Conservation (phyloP, 2,329 filamentous ascomycete species). For the Colletotrichum truncatum region DNA sequence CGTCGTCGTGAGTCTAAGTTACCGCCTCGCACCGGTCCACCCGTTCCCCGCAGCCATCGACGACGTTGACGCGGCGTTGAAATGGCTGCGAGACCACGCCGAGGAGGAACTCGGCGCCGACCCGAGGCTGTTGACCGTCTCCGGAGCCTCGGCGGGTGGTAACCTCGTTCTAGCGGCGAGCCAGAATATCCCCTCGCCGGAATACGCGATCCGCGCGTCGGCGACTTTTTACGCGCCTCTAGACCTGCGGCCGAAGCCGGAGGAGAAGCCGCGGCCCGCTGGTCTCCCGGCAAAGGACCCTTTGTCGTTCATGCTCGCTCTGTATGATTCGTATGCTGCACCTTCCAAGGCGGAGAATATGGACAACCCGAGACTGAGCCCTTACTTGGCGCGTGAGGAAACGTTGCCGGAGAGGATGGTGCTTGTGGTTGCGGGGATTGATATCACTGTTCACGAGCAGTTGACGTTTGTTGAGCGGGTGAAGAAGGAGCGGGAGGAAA, state of each 20-base stretch:
- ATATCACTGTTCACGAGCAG: slow-evolving; percentile 52
- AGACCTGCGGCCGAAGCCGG: slow-evolving; percentile 48
- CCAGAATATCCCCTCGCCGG: slow-evolving; percentile 14
- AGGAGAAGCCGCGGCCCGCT: slow-evolving; percentile 47
- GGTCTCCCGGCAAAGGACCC: slow-evolving; percentile 48
- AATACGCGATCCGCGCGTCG: slow-evolving; percentile 44
- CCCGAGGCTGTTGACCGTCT: slow-evolving; percentile 49
- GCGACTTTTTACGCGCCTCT: slow-evolving; percentile 51
- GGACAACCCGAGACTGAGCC: slow-evolving; percentile 46
- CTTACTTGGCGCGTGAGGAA: slow-evolving; percentile 43
- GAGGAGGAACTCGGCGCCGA: slow-evolving; percentile 46
- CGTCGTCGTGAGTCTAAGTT: slow-evolving; percentile 58
- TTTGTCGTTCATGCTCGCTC: slow-evolving; percentile 44
- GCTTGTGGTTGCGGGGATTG: slow-evolving; percentile 48
- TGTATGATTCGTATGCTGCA: slow-evolving; percentile 54
- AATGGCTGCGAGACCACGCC: slow-evolving; percentile 49
- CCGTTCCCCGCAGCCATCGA: slow-evolving; percentile 57
- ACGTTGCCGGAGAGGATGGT: slow-evolving; percentile 48
- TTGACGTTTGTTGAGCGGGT: slow-evolving; percentile 45
- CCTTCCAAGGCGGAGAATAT: slow-evolving; percentile 37
- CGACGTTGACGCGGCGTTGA: slow-evolving; percentile 54
- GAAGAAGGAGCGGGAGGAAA: slow-evolving; percentile 30
- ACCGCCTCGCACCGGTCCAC: slow-evolving; percentile 60
- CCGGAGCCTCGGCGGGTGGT: slow-evolving; percentile 54
- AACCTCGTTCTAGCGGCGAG: slow-evolving; percentile 50